Conservation (phyloP, 2,329 filamentous ascomycete species). For the Xylaria sp. region DNA sequence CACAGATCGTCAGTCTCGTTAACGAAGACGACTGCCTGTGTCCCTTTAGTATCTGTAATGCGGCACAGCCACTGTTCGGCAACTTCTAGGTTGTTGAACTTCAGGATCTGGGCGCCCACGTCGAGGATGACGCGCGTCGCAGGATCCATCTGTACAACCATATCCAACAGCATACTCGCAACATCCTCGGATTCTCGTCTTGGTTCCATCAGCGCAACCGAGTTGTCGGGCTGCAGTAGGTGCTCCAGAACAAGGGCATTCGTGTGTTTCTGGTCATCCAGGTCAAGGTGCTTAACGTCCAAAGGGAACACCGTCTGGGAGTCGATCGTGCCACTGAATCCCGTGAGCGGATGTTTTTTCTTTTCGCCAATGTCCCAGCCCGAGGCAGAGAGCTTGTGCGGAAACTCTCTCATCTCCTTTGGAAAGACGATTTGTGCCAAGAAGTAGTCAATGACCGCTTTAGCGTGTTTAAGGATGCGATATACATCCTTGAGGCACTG, state of each 20-base stretch:
- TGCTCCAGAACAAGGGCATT: slow-evolving; percentile 67
- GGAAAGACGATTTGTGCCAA: slow-evolving; percentile 62
- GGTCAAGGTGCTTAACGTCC: slow-evolving; percentile 57
- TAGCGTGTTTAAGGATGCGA: slow-evolving; percentile 53
- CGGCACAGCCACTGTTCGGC: slow-evolving; percentile 56
- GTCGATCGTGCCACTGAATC: slow-evolving; percentile 74
- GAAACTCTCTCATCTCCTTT: slow-evolving; percentile 64
- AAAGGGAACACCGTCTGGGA: slow-evolving; percentile 61
- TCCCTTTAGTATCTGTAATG: slow-evolving; percentile 13
- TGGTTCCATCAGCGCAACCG: slow-evolving; percentile 36
- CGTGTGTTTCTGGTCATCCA: slow-evolving; percentile 60
- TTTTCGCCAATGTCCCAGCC: slow-evolving; percentile 65
- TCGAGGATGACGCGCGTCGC: slow-evolving; percentile 65
- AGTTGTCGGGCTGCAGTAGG: slow-evolving; percentile 58
- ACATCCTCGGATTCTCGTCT: slow-evolving; percentile 24
- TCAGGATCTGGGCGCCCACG: slow-evolving; percentile 70
- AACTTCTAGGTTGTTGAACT: slow-evolving; percentile 60
- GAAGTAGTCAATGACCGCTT: slow-evolving; percentile 65
- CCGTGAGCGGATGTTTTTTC: slow-evolving; percentile 56
- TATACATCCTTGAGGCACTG: slow-evolving; percentile 56
- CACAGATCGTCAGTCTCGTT: slow-evolving; percentile 56
- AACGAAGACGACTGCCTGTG: slow-evolving; percentile 60
- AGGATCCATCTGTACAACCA: slow-evolving; percentile 44
- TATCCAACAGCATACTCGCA: slow-evolving; percentile 47
- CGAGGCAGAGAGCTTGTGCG: slow-evolving; percentile 63